Base-by-base conservation (phyloP, 345 rosid genomes). In the Murraya koenigii region DNA sequence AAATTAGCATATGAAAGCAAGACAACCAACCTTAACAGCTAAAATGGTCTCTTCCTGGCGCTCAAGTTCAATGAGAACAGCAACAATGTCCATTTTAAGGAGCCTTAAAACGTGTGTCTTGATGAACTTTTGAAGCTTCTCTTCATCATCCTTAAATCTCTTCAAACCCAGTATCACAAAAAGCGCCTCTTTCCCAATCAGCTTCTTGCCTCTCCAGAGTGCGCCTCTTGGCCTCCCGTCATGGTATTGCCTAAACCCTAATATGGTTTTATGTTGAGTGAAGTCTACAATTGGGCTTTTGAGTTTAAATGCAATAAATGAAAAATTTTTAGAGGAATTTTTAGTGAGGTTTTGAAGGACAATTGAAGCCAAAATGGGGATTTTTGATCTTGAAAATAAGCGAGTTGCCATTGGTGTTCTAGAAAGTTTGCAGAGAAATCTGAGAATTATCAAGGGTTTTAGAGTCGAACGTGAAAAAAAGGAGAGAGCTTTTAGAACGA, bases 201-300 rank as follows among this genome's bases (percentile, higher is more conserved):
- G 83, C 71, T 95, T 95, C 90, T 92, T 95, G 47, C 99, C 96
- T 81, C 92, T 91, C 99, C 98, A 93, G 5, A 92, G 96, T 72
- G 97, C 90, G 20, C 98, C 98, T 58, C 98, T 93, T 9, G 98
- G 98, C 81, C 98, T 91, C 64, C 99, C 98, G 60, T 95, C 99
- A 52, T 90, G 99, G 84, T 84, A 91, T 74, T 77, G 90, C 82
- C 83, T 75, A 58, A 77, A 80, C 76, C 86, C 92, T 33, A 80
- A 58, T 26, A 66, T 47, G 54, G 76, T 78, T 39, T 79, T 80
- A 75, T 44, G 56, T 22, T 30, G 20, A 76, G 32, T 35, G 7
- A 62, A 75, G 68, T 63, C 44, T 28, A 32, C 60, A 32, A 72
- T 35, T 47, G 70, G 75, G 17, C 75, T 28, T 19, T 70, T 76